A percentile compares a stretch with the other conserved stretches of the same genome.
Conservation (phyloP, 202 grass and related monocot species). For the Zizania palustris region DNA sequence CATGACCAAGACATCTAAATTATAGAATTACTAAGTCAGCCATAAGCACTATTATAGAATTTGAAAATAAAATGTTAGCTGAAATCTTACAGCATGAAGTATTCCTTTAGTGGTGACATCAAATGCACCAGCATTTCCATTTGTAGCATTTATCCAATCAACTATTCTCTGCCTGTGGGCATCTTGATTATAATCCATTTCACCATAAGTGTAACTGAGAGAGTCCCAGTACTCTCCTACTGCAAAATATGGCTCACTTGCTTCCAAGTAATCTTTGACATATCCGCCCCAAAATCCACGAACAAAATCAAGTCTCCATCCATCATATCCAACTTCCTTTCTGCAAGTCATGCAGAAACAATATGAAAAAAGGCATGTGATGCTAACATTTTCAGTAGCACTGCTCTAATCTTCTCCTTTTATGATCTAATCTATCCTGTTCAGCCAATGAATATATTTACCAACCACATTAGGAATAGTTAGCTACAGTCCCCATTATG, state of each 20-base stretch:
- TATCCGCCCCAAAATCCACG: constrained; percentile 99
- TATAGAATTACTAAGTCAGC: neutral
- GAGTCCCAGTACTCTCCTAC: constrained; percentile 99
- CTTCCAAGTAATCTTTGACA: constrained; percentile 93
- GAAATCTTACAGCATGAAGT: constrained; percentile 81
- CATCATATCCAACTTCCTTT: constrained; percentile 95
- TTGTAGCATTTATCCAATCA: constrained; percentile 99
- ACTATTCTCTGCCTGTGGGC: constrained; percentile 96
- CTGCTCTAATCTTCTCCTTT: neutral
- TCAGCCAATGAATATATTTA: neutral
- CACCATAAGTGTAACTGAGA: constrained; percentile 95
- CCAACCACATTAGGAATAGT: neutral
- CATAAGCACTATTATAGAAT: neutral
- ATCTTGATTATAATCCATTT: constrained; percentile 99
- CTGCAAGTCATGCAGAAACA: constrained; percentile 46
- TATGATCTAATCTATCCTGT: neutral
- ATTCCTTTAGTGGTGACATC: constrained; percentile 99
- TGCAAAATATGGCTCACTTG: constrained; percentile 86
- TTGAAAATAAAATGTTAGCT: constrained; percentile 13
- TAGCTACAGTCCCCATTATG: constrained; percentile 9
- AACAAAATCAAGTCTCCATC: constrained; percentile 97
- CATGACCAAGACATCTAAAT: neutral
- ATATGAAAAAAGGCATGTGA: constrained; percentile 25
- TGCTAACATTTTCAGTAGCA: constrained; percentile 12
- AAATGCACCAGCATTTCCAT: constrained; percentile 86